These are phyloP conservation scores for Candida gorgasii DNA, from an alignment of 805 yeast genomes.

Conservation along the genomic window DNA sequence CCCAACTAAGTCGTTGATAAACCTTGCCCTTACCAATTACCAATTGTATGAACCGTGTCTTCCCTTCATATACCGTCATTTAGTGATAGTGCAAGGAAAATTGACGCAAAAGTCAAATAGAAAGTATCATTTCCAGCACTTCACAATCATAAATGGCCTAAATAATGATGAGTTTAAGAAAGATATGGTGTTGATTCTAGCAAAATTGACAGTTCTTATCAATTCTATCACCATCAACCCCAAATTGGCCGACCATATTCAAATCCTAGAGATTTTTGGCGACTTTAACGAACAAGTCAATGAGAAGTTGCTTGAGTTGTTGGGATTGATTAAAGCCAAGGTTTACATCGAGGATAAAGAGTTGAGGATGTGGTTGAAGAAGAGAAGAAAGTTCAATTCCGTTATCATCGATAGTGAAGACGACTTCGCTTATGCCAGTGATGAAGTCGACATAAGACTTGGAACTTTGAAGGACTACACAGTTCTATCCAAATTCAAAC, in stretches of 20 bases:
- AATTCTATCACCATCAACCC: conserved; percentile 24
- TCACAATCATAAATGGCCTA: conserved; percentile 23
- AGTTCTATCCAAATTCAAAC: background rate
- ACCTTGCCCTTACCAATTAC: conserved; percentile 35
- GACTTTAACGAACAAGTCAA: conserved; percentile 6
- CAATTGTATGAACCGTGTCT: conserved; percentile 35
- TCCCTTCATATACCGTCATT: conserved; percentile 26
- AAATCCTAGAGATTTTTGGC: conserved; percentile 22
- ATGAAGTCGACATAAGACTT: conserved; percentile 13
- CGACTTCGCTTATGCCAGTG: conserved; percentile 10
- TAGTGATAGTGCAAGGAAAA: conserved; percentile 14
- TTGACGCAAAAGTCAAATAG: background rate
- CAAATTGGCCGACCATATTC: conserved; percentile 19
- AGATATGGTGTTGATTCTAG: conserved; percentile 10
- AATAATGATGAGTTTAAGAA: conserved; percentile 12
- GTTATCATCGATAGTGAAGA: conserved; percentile 21
- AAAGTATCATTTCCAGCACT: conserved; percentile 19
- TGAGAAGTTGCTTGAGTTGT: conserved; percentile 8
- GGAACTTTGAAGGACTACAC: background rate
- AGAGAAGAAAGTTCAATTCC: conserved; percentile 16
- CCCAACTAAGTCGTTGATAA: conserved; percentile 29
- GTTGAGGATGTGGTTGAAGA: conserved; percentile 12
- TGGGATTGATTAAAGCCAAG: conserved; percentile 7
- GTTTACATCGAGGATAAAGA: conserved; percentile 14
- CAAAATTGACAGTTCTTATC: conserved; percentile 23